Percentiles rank a stretch among this genome's conserved stretches.
phyloP scores from a whole-genome alignment of 169 alveolate species.

The Toxoplasma gondii region DNA sequence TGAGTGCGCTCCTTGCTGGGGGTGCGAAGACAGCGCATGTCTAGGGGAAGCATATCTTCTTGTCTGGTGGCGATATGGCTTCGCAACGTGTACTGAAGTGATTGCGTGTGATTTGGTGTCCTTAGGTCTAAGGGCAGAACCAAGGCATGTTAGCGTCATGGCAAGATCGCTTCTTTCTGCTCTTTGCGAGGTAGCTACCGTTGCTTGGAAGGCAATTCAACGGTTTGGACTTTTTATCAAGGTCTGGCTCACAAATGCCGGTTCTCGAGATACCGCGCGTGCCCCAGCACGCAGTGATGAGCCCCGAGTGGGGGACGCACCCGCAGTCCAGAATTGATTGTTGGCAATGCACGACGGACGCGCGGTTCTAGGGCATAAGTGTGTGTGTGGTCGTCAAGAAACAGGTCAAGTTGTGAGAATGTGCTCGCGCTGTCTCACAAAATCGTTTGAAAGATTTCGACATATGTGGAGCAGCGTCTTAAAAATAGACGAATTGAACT shows the following conservation, averaged over 20 bases:
- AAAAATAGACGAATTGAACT: neutral
- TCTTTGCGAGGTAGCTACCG: neutral
- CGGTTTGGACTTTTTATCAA: neutral
- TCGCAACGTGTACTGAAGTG: neutral
- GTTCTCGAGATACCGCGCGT: neutral
- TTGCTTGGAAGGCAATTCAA: neutral
- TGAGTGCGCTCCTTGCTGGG: too few relatives aligned
- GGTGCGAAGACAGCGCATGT: neutral
- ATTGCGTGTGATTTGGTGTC: neutral
- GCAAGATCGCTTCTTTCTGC: conserved; percentile 12
- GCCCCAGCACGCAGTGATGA: too few relatives aligned
- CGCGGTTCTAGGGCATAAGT: too few relatives aligned
- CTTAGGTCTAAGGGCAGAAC: conserved; percentile 3
- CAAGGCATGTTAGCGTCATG: neutral
- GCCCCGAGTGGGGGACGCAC: too few relatives aligned
- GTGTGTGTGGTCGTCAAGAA: too few relatives aligned
- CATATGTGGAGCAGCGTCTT: too few relatives aligned
- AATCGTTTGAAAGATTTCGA: too few relatives aligned
- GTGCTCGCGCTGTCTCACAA: too few relatives aligned
- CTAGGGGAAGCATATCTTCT: neutral
- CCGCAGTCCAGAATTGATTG: too few relatives aligned
- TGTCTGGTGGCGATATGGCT: too few relatives aligned
- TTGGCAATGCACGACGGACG: too few relatives aligned
- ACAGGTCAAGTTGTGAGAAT: too few relatives aligned
- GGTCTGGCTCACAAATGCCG: neutral